Evolutionary conservation across 768 basidiomycete species (phyloP).

Genomic region (Hemileccinum rubropunctum): DNA sequence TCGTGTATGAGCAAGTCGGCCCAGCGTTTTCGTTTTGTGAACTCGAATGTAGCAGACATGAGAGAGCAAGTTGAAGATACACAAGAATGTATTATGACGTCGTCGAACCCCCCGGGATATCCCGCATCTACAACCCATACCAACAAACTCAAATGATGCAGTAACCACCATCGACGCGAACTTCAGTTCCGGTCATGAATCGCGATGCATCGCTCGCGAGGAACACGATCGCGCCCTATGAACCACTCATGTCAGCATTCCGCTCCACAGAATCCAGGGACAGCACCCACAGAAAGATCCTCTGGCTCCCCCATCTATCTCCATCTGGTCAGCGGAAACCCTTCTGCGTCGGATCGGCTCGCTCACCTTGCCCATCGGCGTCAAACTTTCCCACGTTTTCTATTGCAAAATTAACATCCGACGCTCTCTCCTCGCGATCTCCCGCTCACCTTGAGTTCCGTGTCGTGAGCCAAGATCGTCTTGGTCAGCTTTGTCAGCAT

Average conservation of each 20-base stretch:
- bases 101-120: slow-evolving; percentile 12
- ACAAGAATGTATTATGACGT: slow-evolving; percentile 23
- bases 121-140: no score
- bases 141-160: slow-evolving; percentile 64
- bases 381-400: slow-evolving; percentile 82
- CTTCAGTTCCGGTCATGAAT: slow-evolving; percentile 86
- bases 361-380: slow-evolving; percentile 80
- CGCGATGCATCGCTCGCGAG: slow-evolving; percentile 86
- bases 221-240: slow-evolving; percentile 83
- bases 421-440: not conserved
- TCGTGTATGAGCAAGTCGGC: slow-evolving; percentile 76
- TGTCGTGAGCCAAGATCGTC: slow-evolving; percentile 73
- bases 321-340: slow-evolving; percentile 6
- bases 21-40: slow-evolving; percentile 86
- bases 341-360: not conserved
- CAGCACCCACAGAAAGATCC: slow-evolving; percentile 68
- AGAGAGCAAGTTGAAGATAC: not conserved
- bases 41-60: slow-evolving; percentile 55
- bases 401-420: slow-evolving; percentile 25
- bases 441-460: slow-evolving; percentile 63
- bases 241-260: not conserved
- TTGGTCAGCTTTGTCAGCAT: slow-evolving; percentile 90
- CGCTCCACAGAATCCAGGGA: not conserved
- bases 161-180: slow-evolving; percentile 90
- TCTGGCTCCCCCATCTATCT: slow-evolving; percentile 86